These are phyloP conservation scores for Scolecobasidium constrictum DNA, from an alignment of 2,329 filamentous ascomycete genomes.

Conservation along the genomic window DNA sequence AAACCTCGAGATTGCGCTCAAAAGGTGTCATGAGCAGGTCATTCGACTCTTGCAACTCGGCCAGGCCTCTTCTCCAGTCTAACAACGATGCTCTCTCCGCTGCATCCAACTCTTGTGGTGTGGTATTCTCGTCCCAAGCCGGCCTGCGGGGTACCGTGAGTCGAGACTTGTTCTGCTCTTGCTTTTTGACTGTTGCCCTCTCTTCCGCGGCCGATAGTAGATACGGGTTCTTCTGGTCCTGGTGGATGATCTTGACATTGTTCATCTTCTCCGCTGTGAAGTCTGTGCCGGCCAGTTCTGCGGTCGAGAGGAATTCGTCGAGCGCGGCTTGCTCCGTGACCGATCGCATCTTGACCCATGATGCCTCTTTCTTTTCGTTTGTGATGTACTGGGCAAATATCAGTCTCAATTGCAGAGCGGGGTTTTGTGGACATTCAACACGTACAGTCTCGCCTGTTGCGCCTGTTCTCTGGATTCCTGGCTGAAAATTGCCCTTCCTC, in stretches of 20 bases:
- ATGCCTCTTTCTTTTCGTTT: slow-evolving; percentile 79
- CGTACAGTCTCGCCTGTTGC: slow-evolving; percentile 63
- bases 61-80: slow-evolving; percentile 79
- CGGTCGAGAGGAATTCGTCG: slow-evolving; percentile 92
- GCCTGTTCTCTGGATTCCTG: slow-evolving; percentile 59
- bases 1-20: slow-evolving; percentile 93
- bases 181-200: slow-evolving; percentile 64
- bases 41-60: slow-evolving; percentile 86
- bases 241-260: slow-evolving; percentile 97
- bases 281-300: slow-evolving; percentile 93
- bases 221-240: slow-evolving; percentile 91
- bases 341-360: slow-evolving; percentile 99
- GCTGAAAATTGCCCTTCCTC: slow-evolving; percentile 53
- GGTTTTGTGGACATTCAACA: background rate
- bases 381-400: slow-evolving; percentile 59
- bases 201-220: slow-evolving; percentile 80
- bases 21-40: slow-evolving; percentile 97
- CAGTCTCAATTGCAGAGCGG: slow-evolving; percentile 3
- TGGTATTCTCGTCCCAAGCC: slow-evolving; percentile 78
- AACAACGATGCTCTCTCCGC: slow-evolving; percentile 72
- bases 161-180: slow-evolving; percentile 65
- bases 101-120: slow-evolving; percentile 67
- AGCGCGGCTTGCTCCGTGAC: slow-evolving; percentile 94
- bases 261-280: slow-evolving; percentile 99
- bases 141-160: slow-evolving; percentile 86